Percentiles rank a stretch among this genome's conserved stretches.
phyloP scores from a whole-genome alignment of 2,329 filamentous ascomycete species.

The Fusarium sacchari region DNA sequence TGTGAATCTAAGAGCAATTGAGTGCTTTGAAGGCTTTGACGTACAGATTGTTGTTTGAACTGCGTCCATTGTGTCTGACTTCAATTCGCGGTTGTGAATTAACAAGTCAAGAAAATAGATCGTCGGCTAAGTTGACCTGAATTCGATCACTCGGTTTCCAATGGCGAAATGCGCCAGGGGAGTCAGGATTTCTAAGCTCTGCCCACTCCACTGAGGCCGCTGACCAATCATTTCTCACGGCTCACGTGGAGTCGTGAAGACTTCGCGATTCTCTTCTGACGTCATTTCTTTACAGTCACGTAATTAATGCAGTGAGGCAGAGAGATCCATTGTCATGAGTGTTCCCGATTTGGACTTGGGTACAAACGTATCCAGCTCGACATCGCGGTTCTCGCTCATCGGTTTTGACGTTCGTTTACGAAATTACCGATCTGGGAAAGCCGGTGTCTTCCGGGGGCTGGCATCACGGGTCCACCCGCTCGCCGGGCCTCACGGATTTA shows the following conservation, averaged over 20 bases:
- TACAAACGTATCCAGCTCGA: background rate
- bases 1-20: background rate
- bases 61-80: constrained; percentile 47
- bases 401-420: background rate
- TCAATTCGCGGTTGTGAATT: constrained; percentile 27
- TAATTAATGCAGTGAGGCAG: background rate
- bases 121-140: constrained; percentile 15
- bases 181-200: constrained; percentile 46
- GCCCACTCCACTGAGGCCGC: background rate
- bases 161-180: constrained; percentile 39
- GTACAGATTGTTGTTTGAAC: constrained; percentile 42
- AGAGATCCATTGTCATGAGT: background rate
- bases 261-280: constrained; percentile 39
- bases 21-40: background rate
- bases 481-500: constrained; percentile 16
- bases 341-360: background rate
- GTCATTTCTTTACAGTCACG: constrained; percentile 35
- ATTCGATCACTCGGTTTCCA: constrained; percentile 29
- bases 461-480: constrained; percentile 3
- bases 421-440: constrained; percentile 6
- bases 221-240: constrained; percentile 44
- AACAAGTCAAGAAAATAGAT: constrained; percentile 27
- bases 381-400: background rate
- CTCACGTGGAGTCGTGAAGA: constrained; percentile 45
- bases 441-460: constrained; percentile 15